Conservation (phyloP, 1,284 basidiomycete genomes). For the Cryptococcus wingfieldii region DNA sequence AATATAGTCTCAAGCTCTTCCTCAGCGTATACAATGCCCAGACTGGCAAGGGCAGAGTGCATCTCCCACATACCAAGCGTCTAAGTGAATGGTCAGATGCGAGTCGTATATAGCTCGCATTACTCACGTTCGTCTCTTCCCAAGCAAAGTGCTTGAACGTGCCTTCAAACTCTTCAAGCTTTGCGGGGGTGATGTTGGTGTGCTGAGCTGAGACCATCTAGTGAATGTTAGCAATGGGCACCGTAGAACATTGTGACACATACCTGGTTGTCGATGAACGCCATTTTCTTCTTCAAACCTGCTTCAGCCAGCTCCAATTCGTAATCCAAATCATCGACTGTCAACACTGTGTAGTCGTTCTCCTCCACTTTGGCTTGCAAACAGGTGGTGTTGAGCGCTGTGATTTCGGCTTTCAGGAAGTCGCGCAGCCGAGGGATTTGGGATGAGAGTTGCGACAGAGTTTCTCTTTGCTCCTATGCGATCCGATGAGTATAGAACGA, state of each 20-base stretch:
- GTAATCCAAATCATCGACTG: slow-evolving; percentile 82
- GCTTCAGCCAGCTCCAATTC: slow-evolving; percentile 80
- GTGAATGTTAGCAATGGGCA: background rate
- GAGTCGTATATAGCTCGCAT: background rate
- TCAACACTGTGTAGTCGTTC: slow-evolving; percentile 93
- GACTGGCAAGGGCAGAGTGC: slow-evolving; percentile 84
- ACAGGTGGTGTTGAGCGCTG: slow-evolving; percentile 64
- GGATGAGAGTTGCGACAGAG: slow-evolving; percentile 25
- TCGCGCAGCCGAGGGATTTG: slow-evolving; percentile 29
- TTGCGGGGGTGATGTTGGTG: slow-evolving; percentile 73
- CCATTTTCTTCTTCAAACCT: slow-evolving; percentile 80
- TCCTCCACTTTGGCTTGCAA: slow-evolving; percentile 90
- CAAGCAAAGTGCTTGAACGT: slow-evolving; percentile 97
- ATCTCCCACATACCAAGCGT: slow-evolving; percentile 81
- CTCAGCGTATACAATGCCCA: slow-evolving; percentile 90
- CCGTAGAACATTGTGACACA: slow-evolving; percentile 1
- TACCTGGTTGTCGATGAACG: slow-evolving; percentile 95
- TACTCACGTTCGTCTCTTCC: slow-evolving; percentile 69
- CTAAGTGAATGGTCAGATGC: slow-evolving; percentile 22
- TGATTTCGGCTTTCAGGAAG: slow-evolving; percentile 29
- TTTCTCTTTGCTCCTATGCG: slow-evolving; percentile 41
- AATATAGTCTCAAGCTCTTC: slow-evolving; percentile 84
- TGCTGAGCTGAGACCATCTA: slow-evolving; percentile 70
- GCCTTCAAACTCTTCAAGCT: slow-evolving; percentile 93
- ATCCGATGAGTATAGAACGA: background rate